Evolutionary conservation across 768 basidiomycete species (phyloP), one percentile per base, ranked within the genome.

Genomic region (Russula ochroleuca): DNA sequence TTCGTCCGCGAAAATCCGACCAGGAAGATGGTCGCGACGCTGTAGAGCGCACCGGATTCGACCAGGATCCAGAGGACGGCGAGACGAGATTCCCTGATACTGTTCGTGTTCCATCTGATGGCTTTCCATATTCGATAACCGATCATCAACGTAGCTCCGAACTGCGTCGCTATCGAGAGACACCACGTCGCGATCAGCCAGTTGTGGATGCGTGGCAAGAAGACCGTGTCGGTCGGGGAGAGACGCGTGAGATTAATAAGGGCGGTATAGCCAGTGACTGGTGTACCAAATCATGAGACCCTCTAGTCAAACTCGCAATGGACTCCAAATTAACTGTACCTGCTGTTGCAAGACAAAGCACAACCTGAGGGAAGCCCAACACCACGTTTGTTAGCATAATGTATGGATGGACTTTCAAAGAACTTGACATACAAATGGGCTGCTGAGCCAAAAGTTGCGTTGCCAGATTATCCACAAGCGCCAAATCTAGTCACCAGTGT

Each of bases 41-140:
- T 57, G 25, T 65, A 65, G n/a, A 62, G 35, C 13, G 64, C 64
- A 17, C 64, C 64, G 15, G 61, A 65, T 40, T 65, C 64, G 41
- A 65, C 61, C 23, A 65, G 38, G 17, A 57, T 65, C 64, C 61
- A 62, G 48, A 65, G 55, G 25, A 57, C 3, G 15, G 41, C 13
- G 5, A 62, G 47, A n/a, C 55, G 59, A 9, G 60, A 41, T 47
- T 31, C 38, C 5, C 57, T 33, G 15, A 38, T 31, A 3, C 49
- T 41, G 2, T 45, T 15, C 17, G 50, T n/a, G 50, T 9, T 57
- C 49, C 49, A 51, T 11, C 5, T 23, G 21, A 51, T 31, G 5
- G 54, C 37, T 13, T 5, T 41, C 64, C 61, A 65, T 33, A 65
- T 23, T 10, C 49, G 47, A 49, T 62, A 63, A 5, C 47, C 55